These are phyloP conservation scores for Orychophragmus violaceus DNA, from an alignment of 345 rosid genomes.

Conservation along the genomic window DNA sequence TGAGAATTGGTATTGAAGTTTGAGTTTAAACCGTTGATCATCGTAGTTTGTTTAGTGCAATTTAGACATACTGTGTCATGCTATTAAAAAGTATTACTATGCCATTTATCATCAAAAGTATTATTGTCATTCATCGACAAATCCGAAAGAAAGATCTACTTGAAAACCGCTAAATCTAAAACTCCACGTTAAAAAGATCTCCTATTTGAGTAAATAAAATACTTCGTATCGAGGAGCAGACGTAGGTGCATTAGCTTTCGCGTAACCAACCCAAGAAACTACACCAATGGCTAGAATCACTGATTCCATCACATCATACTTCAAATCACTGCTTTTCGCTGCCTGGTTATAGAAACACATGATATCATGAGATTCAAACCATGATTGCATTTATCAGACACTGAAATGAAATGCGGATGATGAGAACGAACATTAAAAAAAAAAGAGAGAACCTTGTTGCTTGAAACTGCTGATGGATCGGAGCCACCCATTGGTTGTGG, in stretches of 20 bases:
- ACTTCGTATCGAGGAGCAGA: constrained; percentile 19
- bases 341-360: constrained; percentile 21
- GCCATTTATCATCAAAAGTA: too few relatives aligned
- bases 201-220: not conserved
- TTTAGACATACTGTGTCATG: too few relatives aligned
- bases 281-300: constrained; percentile 76
- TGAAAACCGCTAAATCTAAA: not conserved
- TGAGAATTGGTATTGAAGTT: too few relatives aligned
- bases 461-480: constrained; percentile 41
- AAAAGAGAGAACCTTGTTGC: constrained; percentile 9
- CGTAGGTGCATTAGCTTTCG: constrained; percentile 58
- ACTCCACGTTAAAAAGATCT: not conserved
- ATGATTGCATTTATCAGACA: not conserved
- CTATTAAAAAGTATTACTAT: too few relatives aligned
- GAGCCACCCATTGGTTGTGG: constrained; percentile 36
- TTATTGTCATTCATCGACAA: not conserved
- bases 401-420: not conserved
- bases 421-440: too few relatives aligned
- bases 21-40: too few relatives aligned
- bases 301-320: constrained; percentile 78
- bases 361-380: not conserved
- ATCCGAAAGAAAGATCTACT: not conserved
- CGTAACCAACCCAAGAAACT: constrained; percentile 75
- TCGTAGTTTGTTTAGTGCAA: too few relatives aligned
- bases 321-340: constrained; percentile 50